Base-by-base conservation (phyloP, 306 rosid species). In the Hippophae rhamnoides region DNA sequence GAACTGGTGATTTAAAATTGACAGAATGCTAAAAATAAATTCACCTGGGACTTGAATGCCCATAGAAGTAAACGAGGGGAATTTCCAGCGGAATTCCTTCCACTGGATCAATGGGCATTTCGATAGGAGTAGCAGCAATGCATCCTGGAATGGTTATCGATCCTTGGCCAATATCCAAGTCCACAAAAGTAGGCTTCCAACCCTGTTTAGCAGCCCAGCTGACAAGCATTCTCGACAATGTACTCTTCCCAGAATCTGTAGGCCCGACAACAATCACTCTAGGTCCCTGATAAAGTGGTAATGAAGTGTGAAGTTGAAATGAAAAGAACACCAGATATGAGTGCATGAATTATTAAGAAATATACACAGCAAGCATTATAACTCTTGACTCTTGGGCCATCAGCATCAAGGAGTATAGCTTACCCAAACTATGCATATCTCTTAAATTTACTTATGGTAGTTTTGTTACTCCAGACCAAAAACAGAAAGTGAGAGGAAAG, bases 161-260 rank as follows among this genome's bases (percentile, higher is more conserved):
- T 54, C 99, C 99, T 70, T 92, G 99, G 41, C 99, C 96, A 62
- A 92, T 84, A 77, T 92, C 99, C 82, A 92, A 82, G 72, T 92
- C 96, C 38, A 92, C 93, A 61, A 74, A 92, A 38, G 96, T 83
- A 64, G 99, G 99, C 52, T 88, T 92, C 94, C 95, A 88, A 31
- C 95, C 95, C 69, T 83, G 93, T 52, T 86, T 92, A 64, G 95
- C 97, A 31, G 99, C 96, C 99, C 96, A 92, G 69, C 99, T 92
- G 67, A 92, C 88, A 75, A 92, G 94, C 95, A 88, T 92, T 86
- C 85, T 83, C 3, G 88, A 80, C 80, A 85, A 70, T 25, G 99
- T 80, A 66, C 96, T 88, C 69, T 88, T 92, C 47, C 96, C 99
- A 10, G 86, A 83, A 80, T 92, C 99, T 0, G 95, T 72, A 56